A percentile compares a stretch with the other conserved stretches of the same genome.
These are phyloP conservation scores for Tuber calosporum DNA, from an alignment of 495 filamentous ascomycete species.

Conservation along the genomic window DNA sequence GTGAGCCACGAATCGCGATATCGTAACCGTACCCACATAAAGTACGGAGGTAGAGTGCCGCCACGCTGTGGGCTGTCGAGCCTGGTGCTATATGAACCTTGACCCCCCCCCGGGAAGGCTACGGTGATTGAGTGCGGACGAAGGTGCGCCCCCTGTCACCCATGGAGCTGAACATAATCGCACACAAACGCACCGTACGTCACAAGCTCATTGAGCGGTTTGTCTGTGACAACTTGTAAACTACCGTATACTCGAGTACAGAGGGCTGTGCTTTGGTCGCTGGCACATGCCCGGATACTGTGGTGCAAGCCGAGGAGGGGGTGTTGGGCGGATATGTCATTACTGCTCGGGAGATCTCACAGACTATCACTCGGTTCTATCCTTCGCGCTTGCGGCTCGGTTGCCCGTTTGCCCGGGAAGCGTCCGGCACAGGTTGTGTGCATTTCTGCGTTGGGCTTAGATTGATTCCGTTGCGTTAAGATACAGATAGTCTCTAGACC, in stretches of 20 bases:
- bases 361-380: neutral
- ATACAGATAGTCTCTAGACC: neutral
- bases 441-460: neutral
- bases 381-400: neutral
- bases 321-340: neutral
- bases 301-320: neutral
- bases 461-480: neutral
- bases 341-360: neutral
- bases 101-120: too few relatives aligned
- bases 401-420: neutral
- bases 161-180: neutral
- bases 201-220: neutral
- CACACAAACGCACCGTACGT: neutral
- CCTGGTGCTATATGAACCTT: neutral
- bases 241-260: too few relatives aligned
- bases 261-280: neutral
- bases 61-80: too few relatives aligned
- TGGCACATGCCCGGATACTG: neutral
- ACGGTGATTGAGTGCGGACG: neutral
- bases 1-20: too few relatives aligned
- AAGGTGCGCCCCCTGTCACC: neutral
- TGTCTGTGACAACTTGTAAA: neutral
- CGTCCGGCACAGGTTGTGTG: neutral
- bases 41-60: too few relatives aligned
- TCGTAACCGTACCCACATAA: too few relatives aligned